Evolutionary conservation across 257 asterid species (phyloP).

Genomic region (Nicotiana tabacum): DNA sequence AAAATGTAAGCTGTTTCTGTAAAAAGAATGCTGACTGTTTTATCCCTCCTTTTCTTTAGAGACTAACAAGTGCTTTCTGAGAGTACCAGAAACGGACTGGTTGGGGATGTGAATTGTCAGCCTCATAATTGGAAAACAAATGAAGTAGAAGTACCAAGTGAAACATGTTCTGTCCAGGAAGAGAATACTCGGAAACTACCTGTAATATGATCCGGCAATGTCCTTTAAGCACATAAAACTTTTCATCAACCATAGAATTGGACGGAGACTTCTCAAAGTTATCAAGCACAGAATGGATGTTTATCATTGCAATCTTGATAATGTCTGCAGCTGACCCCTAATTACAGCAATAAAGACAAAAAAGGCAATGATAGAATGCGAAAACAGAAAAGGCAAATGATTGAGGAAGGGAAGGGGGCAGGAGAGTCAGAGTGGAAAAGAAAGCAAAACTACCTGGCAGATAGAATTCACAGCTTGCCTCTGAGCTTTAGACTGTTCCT

Average conservation of each 20-base stretch:
- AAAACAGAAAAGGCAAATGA: not conserved
- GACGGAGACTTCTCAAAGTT: slow-evolving; percentile 45
- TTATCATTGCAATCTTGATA: slow-evolving; percentile 84
- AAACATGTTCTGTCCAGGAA: not conserved
- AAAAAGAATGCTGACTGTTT: not conserved
- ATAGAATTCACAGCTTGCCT: slow-evolving; percentile 98
- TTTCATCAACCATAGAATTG: slow-evolving; percentile 39
- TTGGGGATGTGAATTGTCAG: not conserved
- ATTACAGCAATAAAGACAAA: slow-evolving; percentile 12
- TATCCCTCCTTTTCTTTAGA: not conserved
- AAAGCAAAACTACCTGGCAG: slow-evolving; percentile 63
- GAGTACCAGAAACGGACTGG: not conserved
- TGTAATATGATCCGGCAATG: slow-evolving; percentile 85
- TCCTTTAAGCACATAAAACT: slow-evolving; percentile 65
- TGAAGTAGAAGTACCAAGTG: slow-evolving; percentile 9
- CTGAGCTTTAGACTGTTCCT: slow-evolving; percentile 90
- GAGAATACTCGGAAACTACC: slow-evolving; percentile 35
- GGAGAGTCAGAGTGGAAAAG: not conserved
- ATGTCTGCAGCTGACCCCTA: slow-evolving; percentile 99
- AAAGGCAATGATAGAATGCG: not conserved
- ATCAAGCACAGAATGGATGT: slow-evolving; percentile 55
- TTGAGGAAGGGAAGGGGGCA: not conserved
- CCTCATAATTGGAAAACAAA: slow-evolving; percentile 3
- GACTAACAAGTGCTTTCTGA: not conserved
- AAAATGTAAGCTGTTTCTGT: not conserved